Evolutionary conservation across 73 alveolate species (phyloP).

Genomic region (Effrenium voratum): DNA sequence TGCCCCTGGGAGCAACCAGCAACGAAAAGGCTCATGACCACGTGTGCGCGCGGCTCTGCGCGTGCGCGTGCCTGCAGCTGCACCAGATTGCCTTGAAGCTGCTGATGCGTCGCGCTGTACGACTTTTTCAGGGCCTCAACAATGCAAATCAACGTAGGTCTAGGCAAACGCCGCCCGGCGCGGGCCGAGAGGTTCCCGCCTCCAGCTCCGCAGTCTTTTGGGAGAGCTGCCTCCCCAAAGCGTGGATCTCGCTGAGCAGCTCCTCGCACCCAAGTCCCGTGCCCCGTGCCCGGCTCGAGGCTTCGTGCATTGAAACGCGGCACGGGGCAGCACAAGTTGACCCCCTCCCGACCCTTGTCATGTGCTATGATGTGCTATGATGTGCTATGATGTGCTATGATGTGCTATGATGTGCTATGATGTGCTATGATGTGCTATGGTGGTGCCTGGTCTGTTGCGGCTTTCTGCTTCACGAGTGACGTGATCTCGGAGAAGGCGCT

Average conservation of each 20-base stretch:
- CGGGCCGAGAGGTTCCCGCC: too few relatives aligned
- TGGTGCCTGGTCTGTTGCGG: conserved; percentile 86
- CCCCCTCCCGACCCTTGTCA: neutral
- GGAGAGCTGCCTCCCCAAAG: conserved; percentile 91
- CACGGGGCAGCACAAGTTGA: neutral
- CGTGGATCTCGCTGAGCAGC: conserved; percentile 91
- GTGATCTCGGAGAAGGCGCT: conserved; percentile 91
- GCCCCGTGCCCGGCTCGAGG: too few relatives aligned
- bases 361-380: too few relatives aligned
- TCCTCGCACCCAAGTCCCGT: too few relatives aligned
- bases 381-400: too few relatives aligned
- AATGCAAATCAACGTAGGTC: too few relatives aligned
- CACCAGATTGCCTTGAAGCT: conserved; percentile 80
- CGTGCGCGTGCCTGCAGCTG: conserved; percentile 85
- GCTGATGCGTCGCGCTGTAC: conserved; percentile 88
- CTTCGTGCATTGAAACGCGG: too few relatives aligned
- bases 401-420: too few relatives aligned
- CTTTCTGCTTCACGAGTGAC: conserved; percentile 89
- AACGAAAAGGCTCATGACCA: neutral
- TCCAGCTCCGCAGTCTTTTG: conserved; percentile 88
- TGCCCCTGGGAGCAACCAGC: conserved; percentile 38
- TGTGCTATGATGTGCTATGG: too few relatives aligned
- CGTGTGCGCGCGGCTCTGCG: neutral
- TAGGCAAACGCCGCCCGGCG: too few relatives aligned
- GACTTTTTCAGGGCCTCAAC: conserved; percentile 82